phyloP scores from a whole-genome alignment of 2,329 filamentous ascomycete genomes.

The Sclerotinia borealis region DNA sequence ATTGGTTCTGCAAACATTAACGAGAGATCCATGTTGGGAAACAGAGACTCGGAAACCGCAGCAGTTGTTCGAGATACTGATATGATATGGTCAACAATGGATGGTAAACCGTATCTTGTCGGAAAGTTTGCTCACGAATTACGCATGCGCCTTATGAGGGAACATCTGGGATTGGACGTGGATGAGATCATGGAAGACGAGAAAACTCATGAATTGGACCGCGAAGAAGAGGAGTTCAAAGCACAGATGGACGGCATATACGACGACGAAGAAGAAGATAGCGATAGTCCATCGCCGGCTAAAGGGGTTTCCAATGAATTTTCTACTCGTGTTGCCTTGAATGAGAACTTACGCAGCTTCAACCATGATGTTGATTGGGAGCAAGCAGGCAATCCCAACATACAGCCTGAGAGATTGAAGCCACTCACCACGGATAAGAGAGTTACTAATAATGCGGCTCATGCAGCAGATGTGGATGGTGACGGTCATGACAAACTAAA shows the following conservation, averaged over 20 bases:
- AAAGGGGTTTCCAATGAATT: slow-evolving; percentile 43
- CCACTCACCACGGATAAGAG: slow-evolving; percentile 42
- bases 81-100: slow-evolving; percentile 90
- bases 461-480: slow-evolving; percentile 72
- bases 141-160: slow-evolving; percentile 88
- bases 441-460: slow-evolving; percentile 54
- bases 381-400: slow-evolving; percentile 31
- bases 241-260: slow-evolving; percentile 59
- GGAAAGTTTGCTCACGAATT: slow-evolving; percentile 90
- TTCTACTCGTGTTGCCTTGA: slow-evolving; percentile 41
- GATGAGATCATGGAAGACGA: slow-evolving; percentile 84
- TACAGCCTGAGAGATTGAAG: slow-evolving; percentile 40
- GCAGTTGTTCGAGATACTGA: slow-evolving; percentile 88
- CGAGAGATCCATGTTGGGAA: slow-evolving; percentile 89
- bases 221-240: slow-evolving; percentile 46
- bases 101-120: slow-evolving; percentile 79
- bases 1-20: slow-evolving; percentile 99
- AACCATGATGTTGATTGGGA: slow-evolving; percentile 62
- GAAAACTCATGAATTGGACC: slow-evolving; percentile 59
- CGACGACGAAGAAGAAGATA: slow-evolving; percentile 38
- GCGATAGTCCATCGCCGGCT: slow-evolving; percentile 6
- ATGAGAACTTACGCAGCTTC: slow-evolving; percentile 58
- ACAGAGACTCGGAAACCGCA: slow-evolving; percentile 85
- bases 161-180: slow-evolving; percentile 92
- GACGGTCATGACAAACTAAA: slow-evolving; percentile 73